Conservation (phyloP, 345 rosid species). For the Syzygium oleosum region DNA sequence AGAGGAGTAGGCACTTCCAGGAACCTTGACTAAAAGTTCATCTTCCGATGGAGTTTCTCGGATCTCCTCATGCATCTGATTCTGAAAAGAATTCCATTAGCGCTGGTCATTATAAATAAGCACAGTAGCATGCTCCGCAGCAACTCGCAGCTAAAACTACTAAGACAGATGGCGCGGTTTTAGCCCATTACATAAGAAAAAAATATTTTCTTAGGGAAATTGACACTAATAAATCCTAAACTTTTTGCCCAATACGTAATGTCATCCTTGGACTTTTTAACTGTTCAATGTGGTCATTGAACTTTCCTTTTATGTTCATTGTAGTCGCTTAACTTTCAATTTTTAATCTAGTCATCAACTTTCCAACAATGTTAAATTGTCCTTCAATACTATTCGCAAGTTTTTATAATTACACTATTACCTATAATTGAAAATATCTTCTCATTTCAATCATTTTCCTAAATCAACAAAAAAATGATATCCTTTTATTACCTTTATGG, state of each 20-base stretch:
- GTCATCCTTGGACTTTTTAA: background rate
- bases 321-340: background rate
- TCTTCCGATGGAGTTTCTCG: constrained; percentile 30
- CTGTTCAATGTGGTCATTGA: background rate
- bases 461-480: background rate
- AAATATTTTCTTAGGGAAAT: background rate
- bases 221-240: background rate
- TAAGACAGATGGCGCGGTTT: background rate
- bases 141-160: background rate
- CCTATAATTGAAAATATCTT: background rate
- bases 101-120: background rate
- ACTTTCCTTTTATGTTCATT: background rate
- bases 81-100: constrained; percentile 23
- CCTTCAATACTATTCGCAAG: background rate
- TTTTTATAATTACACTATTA: background rate
- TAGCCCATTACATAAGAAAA: background rate
- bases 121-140: background rate
- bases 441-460: background rate
- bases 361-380: background rate
- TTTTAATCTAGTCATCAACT: background rate
- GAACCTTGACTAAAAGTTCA: constrained; percentile 69
- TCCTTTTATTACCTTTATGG: background rate
- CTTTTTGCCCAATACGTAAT: background rate
- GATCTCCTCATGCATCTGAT: constrained; percentile 11
- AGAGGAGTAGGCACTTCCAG: constrained; percentile 75